Conservation (phyloP, 805 yeast genomes). For the Starmerella roubikii region DNA sequence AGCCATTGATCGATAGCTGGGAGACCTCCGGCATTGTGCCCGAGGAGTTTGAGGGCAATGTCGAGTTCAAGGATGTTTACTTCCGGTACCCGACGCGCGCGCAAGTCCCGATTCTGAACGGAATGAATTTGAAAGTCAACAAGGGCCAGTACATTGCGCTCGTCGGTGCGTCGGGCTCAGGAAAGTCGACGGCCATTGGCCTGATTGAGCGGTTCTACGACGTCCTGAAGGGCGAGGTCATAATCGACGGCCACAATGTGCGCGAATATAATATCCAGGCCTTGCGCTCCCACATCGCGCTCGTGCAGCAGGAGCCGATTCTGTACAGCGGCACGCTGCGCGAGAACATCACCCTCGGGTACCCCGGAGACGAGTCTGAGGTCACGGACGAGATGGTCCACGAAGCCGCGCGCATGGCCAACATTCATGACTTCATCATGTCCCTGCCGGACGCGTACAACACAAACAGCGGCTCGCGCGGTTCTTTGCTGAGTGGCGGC, state of each 20-base stretch:
- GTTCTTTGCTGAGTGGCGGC: constrained; percentile 55
- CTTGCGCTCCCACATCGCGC: constrained; percentile 39
- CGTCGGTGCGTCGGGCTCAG: constrained; percentile 54
- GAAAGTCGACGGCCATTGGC: constrained; percentile 46
- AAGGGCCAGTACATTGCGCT: constrained; percentile 45
- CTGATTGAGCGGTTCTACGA: constrained; percentile 39
- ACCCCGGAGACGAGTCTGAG: constrained; percentile 22
- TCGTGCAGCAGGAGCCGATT: constrained; percentile 52
- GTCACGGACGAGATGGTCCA: constrained; percentile 34
- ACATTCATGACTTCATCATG: constrained; percentile 42
- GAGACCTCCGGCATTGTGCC: constrained; percentile 23
- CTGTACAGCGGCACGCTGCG: constrained; percentile 41
- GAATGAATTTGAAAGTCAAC: constrained; percentile 38
- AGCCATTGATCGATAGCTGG: constrained; percentile 27
- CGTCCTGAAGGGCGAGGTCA: constrained; percentile 35
- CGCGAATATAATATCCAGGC: constrained; percentile 36
- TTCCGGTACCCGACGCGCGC: constrained; percentile 58
- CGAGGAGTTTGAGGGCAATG: constrained; percentile 33
- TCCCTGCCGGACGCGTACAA: constrained; percentile 48
- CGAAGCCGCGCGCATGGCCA: constrained; percentile 38
- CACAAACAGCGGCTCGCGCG: constrained; percentile 42
- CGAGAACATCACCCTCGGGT: constrained; percentile 44
- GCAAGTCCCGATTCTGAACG: constrained; percentile 36
- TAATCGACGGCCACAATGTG: constrained; percentile 41
- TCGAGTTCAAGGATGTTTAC: constrained; percentile 41